Percentiles rank a stretch among this genome's conserved stretches.
Conservation (phyloP, 306 rosid species). For the Begonia peltatifolia region DNA sequence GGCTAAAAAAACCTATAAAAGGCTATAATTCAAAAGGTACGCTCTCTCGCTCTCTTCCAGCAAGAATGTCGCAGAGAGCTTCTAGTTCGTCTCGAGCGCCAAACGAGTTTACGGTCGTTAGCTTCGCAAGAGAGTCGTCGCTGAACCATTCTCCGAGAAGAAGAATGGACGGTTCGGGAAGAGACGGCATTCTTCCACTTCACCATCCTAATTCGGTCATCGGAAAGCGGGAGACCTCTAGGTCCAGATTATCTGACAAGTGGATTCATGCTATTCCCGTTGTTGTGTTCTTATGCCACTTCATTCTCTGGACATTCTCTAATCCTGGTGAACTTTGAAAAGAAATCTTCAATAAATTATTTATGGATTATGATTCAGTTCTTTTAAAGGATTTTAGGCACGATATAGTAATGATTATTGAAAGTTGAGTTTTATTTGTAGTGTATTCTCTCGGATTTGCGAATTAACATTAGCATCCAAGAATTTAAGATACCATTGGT, state of each 20-base stretch:
- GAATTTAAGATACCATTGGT: not conserved
- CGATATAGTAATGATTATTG: not conserved
- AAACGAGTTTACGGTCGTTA: constrained; percentile 14
- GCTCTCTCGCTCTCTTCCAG: no score
- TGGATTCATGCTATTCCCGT: constrained; percentile 31
- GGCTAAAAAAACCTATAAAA: no score
- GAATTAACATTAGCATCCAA: not conserved
- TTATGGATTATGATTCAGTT: not conserved
- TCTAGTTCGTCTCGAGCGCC: constrained; percentile 18
- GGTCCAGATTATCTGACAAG: constrained; percentile 11
- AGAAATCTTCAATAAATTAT: not conserved
- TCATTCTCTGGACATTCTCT: constrained; percentile 56
- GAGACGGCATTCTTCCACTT: constrained; percentile 18
- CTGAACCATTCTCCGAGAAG: constrained; percentile 17
- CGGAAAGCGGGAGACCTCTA: constrained; percentile 17
- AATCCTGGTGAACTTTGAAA: constrained; percentile 25
- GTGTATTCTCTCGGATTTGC: not conserved
- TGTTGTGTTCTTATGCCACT: constrained; percentile 30
- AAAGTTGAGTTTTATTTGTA: not conserved
- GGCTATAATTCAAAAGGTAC: no score
- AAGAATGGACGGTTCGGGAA: constrained; percentile 12
- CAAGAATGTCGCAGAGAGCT: constrained; percentile 32
- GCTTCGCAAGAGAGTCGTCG: constrained; percentile 12
- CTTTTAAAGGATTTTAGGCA: not conserved
- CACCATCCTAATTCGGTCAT: constrained; percentile 11